Evolutionary conservation across 139 green algal species (phyloP).

Genomic region (Tetraselmis striata): DNA sequence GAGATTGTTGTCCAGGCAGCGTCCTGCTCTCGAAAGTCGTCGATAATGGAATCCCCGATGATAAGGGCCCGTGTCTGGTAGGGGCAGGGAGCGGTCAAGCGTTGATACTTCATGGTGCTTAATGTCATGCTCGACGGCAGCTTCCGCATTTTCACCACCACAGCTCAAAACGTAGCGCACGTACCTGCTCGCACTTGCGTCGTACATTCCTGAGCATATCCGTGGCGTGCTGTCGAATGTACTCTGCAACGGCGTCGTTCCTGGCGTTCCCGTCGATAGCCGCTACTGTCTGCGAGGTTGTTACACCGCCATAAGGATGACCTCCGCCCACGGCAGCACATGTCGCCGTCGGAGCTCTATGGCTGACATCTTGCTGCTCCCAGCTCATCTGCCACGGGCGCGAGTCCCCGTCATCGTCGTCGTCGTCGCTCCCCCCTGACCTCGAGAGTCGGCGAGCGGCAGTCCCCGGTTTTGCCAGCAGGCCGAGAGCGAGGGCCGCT

Average conservation of each 20-base stretch:
- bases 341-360: not conserved
- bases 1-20: not conserved
- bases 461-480: no score
- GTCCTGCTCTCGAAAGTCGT: not conserved
- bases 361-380: not conserved
- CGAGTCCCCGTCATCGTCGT: no score
- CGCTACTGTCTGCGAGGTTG: not conserved
- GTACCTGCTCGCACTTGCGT: not conserved
- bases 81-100: not conserved
- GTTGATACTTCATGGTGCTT: not conserved
- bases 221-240: not conserved
- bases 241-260: not conserved
- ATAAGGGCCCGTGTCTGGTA: not conserved
- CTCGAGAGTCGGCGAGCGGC: no score
- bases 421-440: no score
- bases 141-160: no score
- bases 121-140: not conserved
- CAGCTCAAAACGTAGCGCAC: no score
- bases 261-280: not conserved
- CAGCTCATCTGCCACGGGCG: not conserved
- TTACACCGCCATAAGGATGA: not conserved
- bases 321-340: not conserved
- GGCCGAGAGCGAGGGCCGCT: no score
- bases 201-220: not conserved
- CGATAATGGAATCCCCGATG: not conserved